Evolutionary conservation across 768 basidiomycete genomes (phyloP).

Genomic region (Lactarius akahatsu): DNA sequence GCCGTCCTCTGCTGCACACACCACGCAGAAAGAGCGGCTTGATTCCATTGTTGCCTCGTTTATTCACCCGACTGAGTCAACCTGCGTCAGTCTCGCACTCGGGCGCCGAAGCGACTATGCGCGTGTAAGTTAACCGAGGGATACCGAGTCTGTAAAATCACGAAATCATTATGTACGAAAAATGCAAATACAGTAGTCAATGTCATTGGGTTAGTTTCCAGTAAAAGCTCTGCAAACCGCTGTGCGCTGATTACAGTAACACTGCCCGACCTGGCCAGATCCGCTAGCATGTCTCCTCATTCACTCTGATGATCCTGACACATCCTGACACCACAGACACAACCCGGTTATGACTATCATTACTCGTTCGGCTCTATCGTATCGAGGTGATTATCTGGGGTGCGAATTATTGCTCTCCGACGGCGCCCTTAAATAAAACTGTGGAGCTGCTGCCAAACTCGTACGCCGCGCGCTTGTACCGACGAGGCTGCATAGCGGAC

Average conservation of each 20-base stretch:
- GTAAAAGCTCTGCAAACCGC: not conserved
- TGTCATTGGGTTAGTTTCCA: not conserved
- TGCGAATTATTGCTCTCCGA: not conserved
- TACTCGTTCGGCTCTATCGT: not conserved
- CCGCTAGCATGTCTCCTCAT: not conserved
- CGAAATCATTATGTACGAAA: not conserved
- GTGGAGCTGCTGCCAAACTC: constrained; percentile 1
- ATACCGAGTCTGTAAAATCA: not conserved
- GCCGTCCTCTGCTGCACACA: constrained; percentile 1
- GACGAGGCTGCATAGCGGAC: not conserved
- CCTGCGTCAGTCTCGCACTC: not conserved
- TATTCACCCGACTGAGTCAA: not conserved
- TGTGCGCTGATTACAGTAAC: not conserved
- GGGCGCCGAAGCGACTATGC: not conserved
- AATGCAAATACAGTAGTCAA: not conserved
- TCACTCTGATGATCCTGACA: not conserved
- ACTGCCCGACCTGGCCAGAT: not conserved
- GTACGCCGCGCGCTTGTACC: not conserved
- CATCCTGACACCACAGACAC: not conserved
- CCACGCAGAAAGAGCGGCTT: not conserved
- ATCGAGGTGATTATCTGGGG: not conserved
- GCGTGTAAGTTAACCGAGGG: not conserved
- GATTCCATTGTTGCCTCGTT: not conserved
- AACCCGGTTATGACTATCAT: not conserved
- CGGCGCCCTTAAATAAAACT: not conserved